A percentile compares a stretch with the other conserved stretches of the same genome.
These are phyloP conservation scores for Stagonosporopsis chrysanthemi DNA, from an alignment of 2,329 filamentous ascomycete genomes.

Conservation along the genomic window DNA sequence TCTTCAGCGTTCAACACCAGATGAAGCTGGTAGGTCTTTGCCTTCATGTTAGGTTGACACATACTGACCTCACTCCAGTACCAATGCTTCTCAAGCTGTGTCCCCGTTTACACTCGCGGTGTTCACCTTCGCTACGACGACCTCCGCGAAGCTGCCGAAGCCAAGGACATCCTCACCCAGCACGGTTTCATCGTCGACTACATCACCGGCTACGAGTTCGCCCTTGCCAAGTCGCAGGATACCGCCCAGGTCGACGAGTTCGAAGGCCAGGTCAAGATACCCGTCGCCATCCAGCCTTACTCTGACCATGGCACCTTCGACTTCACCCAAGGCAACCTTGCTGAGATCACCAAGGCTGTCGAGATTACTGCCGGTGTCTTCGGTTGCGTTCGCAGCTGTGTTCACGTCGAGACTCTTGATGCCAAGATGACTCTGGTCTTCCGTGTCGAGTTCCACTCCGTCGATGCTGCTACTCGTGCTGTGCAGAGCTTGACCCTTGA, in stretches of 20 bases:
- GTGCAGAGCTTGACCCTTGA: conserved; percentile 27
- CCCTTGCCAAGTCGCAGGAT: conserved; percentile 37
- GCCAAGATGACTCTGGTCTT: conserved; percentile 29
- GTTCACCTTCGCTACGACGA: conserved; percentile 50
- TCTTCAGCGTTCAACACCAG: conserved; percentile 32
- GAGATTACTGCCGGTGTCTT: conserved; percentile 27
- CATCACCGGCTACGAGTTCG: conserved; percentile 35
- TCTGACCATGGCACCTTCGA: conserved; percentile 20
- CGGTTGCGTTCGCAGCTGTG: conserved; percentile 27
- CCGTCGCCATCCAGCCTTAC: conserved; percentile 27
- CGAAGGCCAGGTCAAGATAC: conserved; percentile 44
- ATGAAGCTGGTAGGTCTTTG: conserved; percentile 40
- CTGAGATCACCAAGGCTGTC: conserved; percentile 22
- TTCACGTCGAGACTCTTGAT: conserved; percentile 30
- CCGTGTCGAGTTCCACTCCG: conserved; percentile 44
- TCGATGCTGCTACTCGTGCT: conserved; percentile 38
- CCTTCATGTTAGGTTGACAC: background rate
- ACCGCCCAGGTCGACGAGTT: conserved; percentile 34
- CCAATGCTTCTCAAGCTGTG: conserved; percentile 31
- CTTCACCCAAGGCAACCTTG: conserved; percentile 27
- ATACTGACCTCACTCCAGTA: conserved; percentile 37
- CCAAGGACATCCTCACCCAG: conserved; percentile 32
- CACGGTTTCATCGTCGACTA: conserved; percentile 32
- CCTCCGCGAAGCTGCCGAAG: conserved; percentile 45
- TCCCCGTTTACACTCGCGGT: conserved; percentile 33